Evolutionary conservation across 2,329 filamentous ascomycete species (phyloP).

Genomic region (Xylaria sp.): DNA sequence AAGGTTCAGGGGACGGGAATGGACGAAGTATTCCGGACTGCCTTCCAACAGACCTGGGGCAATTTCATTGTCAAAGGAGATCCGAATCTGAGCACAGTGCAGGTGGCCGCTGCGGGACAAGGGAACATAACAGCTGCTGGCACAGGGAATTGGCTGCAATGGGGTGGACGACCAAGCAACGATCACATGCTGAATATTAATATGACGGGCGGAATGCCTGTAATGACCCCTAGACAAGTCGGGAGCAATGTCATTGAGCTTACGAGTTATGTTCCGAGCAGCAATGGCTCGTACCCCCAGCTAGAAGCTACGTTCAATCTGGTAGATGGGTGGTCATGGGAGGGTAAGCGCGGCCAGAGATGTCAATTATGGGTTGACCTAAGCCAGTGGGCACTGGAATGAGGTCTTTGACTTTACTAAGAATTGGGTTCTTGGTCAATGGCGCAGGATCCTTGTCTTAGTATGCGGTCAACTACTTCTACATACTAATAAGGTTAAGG

Average conservation of each 20-base stretch:
- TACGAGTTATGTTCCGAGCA: slow-evolving; percentile 35
- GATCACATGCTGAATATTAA: slow-evolving; percentile 52
- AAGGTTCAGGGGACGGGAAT: slow-evolving; percentile 27
- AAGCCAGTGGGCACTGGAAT: slow-evolving; percentile 27
- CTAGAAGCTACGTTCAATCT: slow-evolving; percentile 42
- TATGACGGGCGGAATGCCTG: slow-evolving; percentile 49
- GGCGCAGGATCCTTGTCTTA: no score
- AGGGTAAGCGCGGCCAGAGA: slow-evolving; percentile 51
- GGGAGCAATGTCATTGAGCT: slow-evolving; percentile 35
- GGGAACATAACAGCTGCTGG: slow-evolving; percentile 40
- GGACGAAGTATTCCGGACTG: slow-evolving; percentile 39
- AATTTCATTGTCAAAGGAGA: slow-evolving; percentile 52
- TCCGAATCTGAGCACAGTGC: slow-evolving; percentile 45
- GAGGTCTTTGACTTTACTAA: neutral
- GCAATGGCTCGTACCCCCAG: slow-evolving; percentile 29
- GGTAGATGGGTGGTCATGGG: slow-evolving; percentile 53
- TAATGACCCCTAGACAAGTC: slow-evolving; percentile 17
- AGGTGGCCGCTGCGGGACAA: slow-evolving; percentile 37
- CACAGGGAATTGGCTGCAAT: slow-evolving; percentile 44
- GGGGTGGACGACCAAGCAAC: slow-evolving; percentile 39
- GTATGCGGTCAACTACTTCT: no score
- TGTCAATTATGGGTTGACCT: slow-evolving; percentile 52
- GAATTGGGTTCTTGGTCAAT: no score
- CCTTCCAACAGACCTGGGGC: slow-evolving; percentile 52
- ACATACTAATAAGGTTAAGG: no score